Evolutionary conservation across 441 rosid species (phyloP).

Genomic region (Gossypium aridum): DNA sequence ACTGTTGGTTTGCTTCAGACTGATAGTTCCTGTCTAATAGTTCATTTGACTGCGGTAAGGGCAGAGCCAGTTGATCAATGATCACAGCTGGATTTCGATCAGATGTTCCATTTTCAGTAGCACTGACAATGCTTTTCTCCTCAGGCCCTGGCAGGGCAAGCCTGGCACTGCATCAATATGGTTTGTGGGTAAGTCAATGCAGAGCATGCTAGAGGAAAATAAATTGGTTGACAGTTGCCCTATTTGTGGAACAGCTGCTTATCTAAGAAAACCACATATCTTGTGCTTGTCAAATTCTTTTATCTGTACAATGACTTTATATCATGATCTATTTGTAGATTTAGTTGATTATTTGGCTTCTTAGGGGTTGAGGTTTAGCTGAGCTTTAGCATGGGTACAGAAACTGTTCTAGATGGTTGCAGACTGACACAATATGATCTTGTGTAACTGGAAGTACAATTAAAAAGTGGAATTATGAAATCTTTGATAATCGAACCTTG

Average conservation of each 20-base stretch:
- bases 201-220: slow-evolving; percentile 6
- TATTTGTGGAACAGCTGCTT: slow-evolving; percentile 8
- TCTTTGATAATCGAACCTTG: slow-evolving; percentile 37
- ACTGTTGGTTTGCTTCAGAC: slow-evolving; percentile 20
- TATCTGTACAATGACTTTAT: not conserved
- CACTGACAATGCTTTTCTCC: slow-evolving; percentile 29
- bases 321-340: slow-evolving; percentile 1
- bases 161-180: slow-evolving; percentile 42
- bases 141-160: slow-evolving; percentile 63
- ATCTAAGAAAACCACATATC: not conserved
- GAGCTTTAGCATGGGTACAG: not conserved
- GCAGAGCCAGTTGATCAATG: slow-evolving; percentile 21
- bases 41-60: slow-evolving; percentile 34
- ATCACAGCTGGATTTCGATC: slow-evolving; percentile 19
- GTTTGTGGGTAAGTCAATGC: slow-evolving; percentile 11
- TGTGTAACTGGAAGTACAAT: not conserved
- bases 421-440: not conserved
- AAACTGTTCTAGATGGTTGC: slow-evolving; percentile 1
- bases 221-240: not conserved
- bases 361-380: not conserved
- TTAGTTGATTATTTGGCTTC: not conserved
- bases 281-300: not conserved
- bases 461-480: slow-evolving; percentile 13
- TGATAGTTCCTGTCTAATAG: slow-evolving; percentile 29
- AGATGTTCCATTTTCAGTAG: slow-evolving; percentile 23